These are phyloP conservation scores for Pichiaceae sp. DNA, from an alignment of 1,139 yeast genomes.

Conservation along the genomic window DNA sequence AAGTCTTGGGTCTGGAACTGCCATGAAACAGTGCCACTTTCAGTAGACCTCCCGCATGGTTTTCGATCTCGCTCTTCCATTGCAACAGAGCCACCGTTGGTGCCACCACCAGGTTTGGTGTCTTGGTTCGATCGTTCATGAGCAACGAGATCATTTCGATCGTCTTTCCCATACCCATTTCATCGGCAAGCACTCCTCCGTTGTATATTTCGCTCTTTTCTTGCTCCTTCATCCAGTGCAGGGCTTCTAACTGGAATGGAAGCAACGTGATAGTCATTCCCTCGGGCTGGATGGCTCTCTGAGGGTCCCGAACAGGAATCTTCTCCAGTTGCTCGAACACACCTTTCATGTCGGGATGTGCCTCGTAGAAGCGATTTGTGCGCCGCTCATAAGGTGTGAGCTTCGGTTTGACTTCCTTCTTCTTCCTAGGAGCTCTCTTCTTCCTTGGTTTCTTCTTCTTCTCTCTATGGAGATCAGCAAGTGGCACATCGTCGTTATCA, in stretches of 20 bases:
- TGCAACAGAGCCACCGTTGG: constrained; percentile 98
- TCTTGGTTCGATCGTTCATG: constrained; percentile 54
- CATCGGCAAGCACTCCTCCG: constrained; percentile 97
- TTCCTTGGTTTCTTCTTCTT: constrained; percentile 16
- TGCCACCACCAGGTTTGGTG: constrained; percentile 85
- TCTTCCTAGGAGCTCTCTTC: constrained; percentile 4
- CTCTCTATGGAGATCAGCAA: constrained; percentile 5
- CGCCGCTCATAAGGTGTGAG: constrained; percentile 60
- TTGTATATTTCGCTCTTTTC: constrained; percentile 74
- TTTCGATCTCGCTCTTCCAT: constrained; percentile 89
- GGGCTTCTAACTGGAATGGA: constrained; percentile 91
- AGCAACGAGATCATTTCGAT: constrained; percentile 88
- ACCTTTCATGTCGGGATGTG: constrained; percentile 69
- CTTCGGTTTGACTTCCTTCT: constrained; percentile 40
- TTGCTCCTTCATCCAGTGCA: constrained; percentile 79
- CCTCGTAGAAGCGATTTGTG: constrained; percentile 55
- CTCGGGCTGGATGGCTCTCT: constrained; percentile 66
- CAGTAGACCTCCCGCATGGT: constrained; percentile 66
- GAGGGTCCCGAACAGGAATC: constrained; percentile 41
- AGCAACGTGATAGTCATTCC: constrained; percentile 67
- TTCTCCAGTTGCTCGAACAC: constrained; percentile 61
- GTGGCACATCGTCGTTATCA: constrained; percentile 14
- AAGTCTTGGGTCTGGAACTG: constrained; percentile 54
- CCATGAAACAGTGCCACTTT: constrained; percentile 78
- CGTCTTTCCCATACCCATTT: constrained; percentile 99